Evolutionary conservation across 2,329 filamentous ascomycete species (phyloP).

Genomic region (Botryotinia convoluta): DNA sequence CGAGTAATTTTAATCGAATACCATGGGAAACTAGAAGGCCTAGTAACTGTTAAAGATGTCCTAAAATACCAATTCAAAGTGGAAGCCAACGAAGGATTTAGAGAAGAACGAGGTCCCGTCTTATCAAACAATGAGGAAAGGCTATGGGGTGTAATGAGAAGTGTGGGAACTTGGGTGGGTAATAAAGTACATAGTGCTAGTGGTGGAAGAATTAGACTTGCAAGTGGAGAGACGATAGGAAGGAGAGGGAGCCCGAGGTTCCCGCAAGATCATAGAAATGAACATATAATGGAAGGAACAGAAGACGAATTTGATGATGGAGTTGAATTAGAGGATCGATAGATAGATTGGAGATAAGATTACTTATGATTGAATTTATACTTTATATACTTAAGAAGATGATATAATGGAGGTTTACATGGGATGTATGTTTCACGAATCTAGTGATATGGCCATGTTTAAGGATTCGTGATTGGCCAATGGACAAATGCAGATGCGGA

Average conservation of each 20-base stretch:
- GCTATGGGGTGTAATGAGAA: constrained; percentile 59
- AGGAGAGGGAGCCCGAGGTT: constrained; percentile 35
- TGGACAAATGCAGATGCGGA: neutral
- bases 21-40: constrained; percentile 74
- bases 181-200: constrained; percentile 52
- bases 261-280: constrained; percentile 26
- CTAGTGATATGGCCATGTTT: neutral
- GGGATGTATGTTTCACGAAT: neutral
- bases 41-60: constrained; percentile 96
- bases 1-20: constrained; percentile 91
- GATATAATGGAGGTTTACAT: neutral
- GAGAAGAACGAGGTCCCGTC: constrained; percentile 47
- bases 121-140: constrained; percentile 60
- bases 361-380: neutral
- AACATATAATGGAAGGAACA: constrained; percentile 50
- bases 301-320: constrained; percentile 48
- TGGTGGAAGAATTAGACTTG: constrained; percentile 56
- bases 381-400: neutral
- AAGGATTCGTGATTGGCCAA: neutral
- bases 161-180: constrained; percentile 57
- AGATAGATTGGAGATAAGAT: constrained; percentile 1
- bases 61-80: constrained; percentile 97
- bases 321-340: constrained; percentile 43
- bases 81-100: constrained; percentile 76
- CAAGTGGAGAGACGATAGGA: constrained; percentile 33